Percentiles rank a stretch among this genome's conserved stretches.
phyloP scores from a whole-genome alignment of 2,329 filamentous ascomycete genomes.

The Myriosclerotinia scirpicola region DNA sequence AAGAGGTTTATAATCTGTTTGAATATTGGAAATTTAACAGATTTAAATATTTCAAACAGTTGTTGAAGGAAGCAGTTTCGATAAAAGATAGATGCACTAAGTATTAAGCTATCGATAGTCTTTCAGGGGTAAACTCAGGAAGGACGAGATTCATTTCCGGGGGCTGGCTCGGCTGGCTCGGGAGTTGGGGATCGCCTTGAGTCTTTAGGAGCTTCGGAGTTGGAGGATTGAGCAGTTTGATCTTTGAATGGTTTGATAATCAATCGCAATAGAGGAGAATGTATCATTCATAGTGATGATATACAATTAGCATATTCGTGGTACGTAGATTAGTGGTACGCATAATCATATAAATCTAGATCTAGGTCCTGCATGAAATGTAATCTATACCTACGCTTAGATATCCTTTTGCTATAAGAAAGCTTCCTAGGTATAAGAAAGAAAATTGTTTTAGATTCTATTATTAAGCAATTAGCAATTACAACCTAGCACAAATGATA shows the following conservation, averaged over 20 bases:
- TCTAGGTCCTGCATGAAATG: not conserved
- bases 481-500: not conserved
- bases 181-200: slow-evolving; percentile 1
- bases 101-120: not conserved
- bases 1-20: not conserved
- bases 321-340: not conserved
- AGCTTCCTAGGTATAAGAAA: not conserved
- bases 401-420: not conserved
- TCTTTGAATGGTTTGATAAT: too few species aligned
- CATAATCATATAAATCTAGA: not conserved
- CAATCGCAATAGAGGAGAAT: too few species aligned
- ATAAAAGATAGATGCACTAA: not conserved
- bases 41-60: too few species aligned
- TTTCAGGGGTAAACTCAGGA: slow-evolving; percentile 16
- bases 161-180: not conserved
- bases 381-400: not conserved
- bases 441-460: too few species aligned
- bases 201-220: not conserved
- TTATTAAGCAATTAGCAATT: too few species aligned
- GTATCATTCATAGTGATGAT: not conserved
- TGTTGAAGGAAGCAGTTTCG: not conserved
- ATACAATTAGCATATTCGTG: too few species aligned
- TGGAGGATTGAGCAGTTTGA: not conserved
- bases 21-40: not conserved
- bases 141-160: slow-evolving; percentile 11